Conservation (phyloP, 352 stramenopile genomes). For the Globisporangium okanoganense region DNA sequence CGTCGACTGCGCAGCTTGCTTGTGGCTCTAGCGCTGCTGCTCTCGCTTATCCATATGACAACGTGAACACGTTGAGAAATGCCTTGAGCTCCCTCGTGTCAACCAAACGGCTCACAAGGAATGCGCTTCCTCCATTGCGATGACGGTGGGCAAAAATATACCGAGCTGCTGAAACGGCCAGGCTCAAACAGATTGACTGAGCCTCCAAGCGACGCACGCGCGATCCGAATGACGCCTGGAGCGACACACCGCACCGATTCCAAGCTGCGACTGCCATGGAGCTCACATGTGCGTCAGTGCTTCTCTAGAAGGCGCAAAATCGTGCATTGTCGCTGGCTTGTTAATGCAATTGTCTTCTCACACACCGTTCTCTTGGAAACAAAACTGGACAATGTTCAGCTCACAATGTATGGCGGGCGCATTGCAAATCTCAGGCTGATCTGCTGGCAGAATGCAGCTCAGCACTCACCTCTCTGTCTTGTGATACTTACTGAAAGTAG, state of each 20-base stretch:
- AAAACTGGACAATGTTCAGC: background rate
- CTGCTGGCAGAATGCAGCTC: background rate
- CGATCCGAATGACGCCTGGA: background rate
- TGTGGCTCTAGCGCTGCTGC: background rate
- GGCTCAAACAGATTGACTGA: background rate
- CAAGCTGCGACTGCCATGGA: background rate
- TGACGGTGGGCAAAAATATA: background rate
- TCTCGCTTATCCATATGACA: background rate
- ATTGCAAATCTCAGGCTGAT: background rate
- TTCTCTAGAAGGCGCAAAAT: background rate
- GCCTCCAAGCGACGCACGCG: too few relatives aligned
- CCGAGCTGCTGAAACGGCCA: background rate
- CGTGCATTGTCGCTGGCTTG: background rate
- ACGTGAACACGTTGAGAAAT: background rate
- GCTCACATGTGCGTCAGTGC: constrained; percentile 1
- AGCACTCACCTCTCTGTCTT: background rate
- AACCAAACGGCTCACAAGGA: background rate
- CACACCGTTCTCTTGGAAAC: background rate
- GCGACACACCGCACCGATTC: background rate
- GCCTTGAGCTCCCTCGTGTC: background rate
- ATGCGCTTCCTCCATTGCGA: background rate
- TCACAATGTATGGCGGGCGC: constrained; percentile 4
- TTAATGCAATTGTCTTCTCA: background rate
- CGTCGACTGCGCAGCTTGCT: background rate
- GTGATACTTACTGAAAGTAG: constrained; percentile 18